Percentiles rank a stretch among this genome's conserved stretches.
phyloP scores from a whole-genome alignment of 371 early-diverging fungal species.

The Rhizomucor pusillus region DNA sequence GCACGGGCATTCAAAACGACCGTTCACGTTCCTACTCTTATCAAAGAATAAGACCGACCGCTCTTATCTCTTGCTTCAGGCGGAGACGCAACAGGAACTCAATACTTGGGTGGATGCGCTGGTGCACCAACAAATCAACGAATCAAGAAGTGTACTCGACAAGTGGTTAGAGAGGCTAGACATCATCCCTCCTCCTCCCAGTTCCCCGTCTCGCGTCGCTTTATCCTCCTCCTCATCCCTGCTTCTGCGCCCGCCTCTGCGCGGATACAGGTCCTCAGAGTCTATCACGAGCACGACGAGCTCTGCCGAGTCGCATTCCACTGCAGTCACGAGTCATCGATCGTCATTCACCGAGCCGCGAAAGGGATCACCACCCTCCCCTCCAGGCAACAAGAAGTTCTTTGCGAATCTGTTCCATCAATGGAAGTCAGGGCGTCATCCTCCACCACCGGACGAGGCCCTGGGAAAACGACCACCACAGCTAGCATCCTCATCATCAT shows the following conservation, averaged over 20 bases:
- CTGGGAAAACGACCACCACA: slow-evolving; percentile 1
- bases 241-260: slow-evolving; percentile 6
- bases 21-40: slow-evolving; percentile 26
- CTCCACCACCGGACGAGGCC: slow-evolving; percentile 6
- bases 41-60: slow-evolving; percentile 33
- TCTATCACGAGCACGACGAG: slow-evolving; percentile 12
- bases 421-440: slow-evolving; percentile 6
- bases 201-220: neutral
- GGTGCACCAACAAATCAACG: slow-evolving; percentile 15
- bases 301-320: slow-evolving; percentile 4
- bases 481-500: neutral
- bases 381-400: slow-evolving; percentile 8
- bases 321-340: slow-evolving; percentile 8
- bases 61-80: slow-evolving; percentile 37
- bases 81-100: slow-evolving; percentile 22
- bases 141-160: slow-evolving; percentile 35
- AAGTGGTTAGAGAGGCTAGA: slow-evolving; percentile 43
- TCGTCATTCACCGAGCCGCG: slow-evolving; percentile 15
- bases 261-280: slow-evolving; percentile 14
- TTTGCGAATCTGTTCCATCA: slow-evolving; percentile 15
- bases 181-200: slow-evolving; percentile 13
- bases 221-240: slow-evolving; percentile 3
- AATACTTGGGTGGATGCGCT: slow-evolving; percentile 25
- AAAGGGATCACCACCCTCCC: slow-evolving; percentile 5
- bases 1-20: slow-evolving; percentile 11